Conservation (phyloP, 805 yeast species). For the Wickerhamiella sorbophila region DNA sequence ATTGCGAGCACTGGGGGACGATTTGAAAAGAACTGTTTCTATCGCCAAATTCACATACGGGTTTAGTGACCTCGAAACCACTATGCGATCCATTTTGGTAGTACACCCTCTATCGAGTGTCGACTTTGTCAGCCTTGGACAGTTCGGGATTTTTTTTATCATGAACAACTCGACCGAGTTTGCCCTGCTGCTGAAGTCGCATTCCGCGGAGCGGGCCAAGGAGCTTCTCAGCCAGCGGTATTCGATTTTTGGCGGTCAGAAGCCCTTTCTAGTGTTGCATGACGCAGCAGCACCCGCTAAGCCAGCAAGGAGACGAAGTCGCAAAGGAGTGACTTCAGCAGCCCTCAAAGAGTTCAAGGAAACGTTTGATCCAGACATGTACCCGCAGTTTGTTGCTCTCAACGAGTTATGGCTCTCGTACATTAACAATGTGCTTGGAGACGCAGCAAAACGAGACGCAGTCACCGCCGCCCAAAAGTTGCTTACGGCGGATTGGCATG, state of each 20-base stretch:
- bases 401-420: slow-evolving; percentile 64
- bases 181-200: slow-evolving; percentile 21
- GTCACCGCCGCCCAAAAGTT: slow-evolving; percentile 27
- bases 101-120: too few species aligned
- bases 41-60: slow-evolving; percentile 70
- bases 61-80: slow-evolving; percentile 36
- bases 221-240: slow-evolving; percentile 28
- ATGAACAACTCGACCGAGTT: slow-evolving; percentile 16
- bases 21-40: slow-evolving; percentile 62
- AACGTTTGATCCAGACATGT: slow-evolving; percentile 18
- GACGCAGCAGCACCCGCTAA: slow-evolving; percentile 3
- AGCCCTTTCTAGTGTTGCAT: slow-evolving; percentile 23
- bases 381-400: slow-evolving; percentile 39
- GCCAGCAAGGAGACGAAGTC: slow-evolving; percentile 20
- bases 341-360: slow-evolving; percentile 25
- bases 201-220: slow-evolving; percentile 19
- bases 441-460: slow-evolving; percentile 2
- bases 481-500: slow-evolving; percentile 69
- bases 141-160: neutral
- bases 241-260: slow-evolving; percentile 24
- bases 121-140: neutral
- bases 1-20: slow-evolving; percentile 24
- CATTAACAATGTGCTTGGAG: slow-evolving; percentile 38
- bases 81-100: neutral
- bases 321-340: slow-evolving; percentile 21